A percentile compares a stretch with the other conserved stretches of the same genome.
Evolutionary conservation across 1,139 yeast genomes (phyloP).

Genomic region (Spathaspora jeffriesii): DNA sequence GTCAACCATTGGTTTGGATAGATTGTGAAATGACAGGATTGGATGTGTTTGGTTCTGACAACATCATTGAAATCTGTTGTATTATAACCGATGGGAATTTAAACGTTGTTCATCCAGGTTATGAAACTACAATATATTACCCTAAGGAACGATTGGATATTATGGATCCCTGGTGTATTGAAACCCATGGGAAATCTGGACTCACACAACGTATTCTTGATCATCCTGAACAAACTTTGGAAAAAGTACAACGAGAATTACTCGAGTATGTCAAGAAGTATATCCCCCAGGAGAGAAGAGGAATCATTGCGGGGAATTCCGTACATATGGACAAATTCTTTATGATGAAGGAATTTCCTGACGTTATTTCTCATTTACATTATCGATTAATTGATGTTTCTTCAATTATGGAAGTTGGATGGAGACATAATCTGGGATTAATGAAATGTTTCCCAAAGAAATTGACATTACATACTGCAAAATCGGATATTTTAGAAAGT

Average conservation of each 20-base stretch:
- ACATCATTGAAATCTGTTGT: conserved; percentile 91
- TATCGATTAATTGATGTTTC: conserved; percentile 92
- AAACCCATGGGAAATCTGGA: conserved; percentile 81
- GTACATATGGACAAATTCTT: conserved; percentile 91
- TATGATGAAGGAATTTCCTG: conserved; percentile 82
- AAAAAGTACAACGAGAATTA: conserved; percentile 65
- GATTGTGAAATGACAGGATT: conserved; percentile 93
- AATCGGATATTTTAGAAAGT: conserved; percentile 85
- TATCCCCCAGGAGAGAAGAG: conserved; percentile 54
- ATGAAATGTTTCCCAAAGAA: conserved; percentile 63
- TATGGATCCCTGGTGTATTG: conserved; percentile 87
- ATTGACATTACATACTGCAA: conserved; percentile 77
- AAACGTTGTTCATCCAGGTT: conserved; percentile 69
- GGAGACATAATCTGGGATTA: conserved; percentile 71
- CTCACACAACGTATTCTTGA: conserved; percentile 67
- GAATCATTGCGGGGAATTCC: conserved; percentile 86
- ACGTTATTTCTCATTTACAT: conserved; percentile 68
- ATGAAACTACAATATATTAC: conserved; percentile 79
- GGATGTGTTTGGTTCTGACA: conserved; percentile 63
- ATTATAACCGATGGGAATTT: conserved; percentile 82
- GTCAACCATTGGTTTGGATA: conserved; percentile 71
- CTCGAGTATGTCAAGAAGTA: conserved; percentile 58
- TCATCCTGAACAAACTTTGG: conserved; percentile 51
- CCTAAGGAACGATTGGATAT: conserved; percentile 62
- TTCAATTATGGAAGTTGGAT: conserved; percentile 75